Base-by-base conservation (phyloP, 1,284 basidiomycete species). In the Schizopora paradoxa region DNA sequence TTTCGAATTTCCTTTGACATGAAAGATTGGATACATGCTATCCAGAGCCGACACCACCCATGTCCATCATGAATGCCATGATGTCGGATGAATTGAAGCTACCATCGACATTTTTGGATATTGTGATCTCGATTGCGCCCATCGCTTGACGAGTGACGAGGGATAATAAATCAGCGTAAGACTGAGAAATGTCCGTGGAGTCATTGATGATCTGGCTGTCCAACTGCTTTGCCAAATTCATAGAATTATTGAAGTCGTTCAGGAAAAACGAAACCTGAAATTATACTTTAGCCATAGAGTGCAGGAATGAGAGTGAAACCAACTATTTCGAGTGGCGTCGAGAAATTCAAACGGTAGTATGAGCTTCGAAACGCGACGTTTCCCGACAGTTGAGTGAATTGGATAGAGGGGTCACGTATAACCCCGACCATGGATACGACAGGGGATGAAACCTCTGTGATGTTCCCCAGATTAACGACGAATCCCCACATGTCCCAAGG, bases 391-490 rank as follows among this genome's bases (percentile, higher is more conserved):
- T 53, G 53, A 49, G 57, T 54, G 49, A 65, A 68, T 31, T 60
- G 57, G 8, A 70, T 57, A 6, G 61, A 56, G 0, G 72, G 69
- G 47, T 69, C 65, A 13, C 73, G 63, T 4, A 67, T 56, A 11
- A 70, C 55, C 0, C 74, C 73, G 16, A 76, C 49, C 1, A 64
- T 61, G 53, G 63, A 68, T 3, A 73, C 65, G 5, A 67, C 58
- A 3, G 67, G 60, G 32, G 51, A 43, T 13, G 19, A n/a, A 4
- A 54, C 57, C 5, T 34, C 41, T n/a, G 45, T 38, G 16, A 64
- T 56, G 11, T n/a, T 53, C 4, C 62, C 61, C 4, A 58, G 53
- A 37, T 66, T 57, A 6, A 63, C 49, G 0, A 65, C 54, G 36
- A 66, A 54, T 4, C 61, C 67, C 25, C 69, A 58, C 2, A n/a